Evolutionary conservation across 129 eudicot species (phyloP).

Genomic region (Chrysanthemum seticuspe): DNA sequence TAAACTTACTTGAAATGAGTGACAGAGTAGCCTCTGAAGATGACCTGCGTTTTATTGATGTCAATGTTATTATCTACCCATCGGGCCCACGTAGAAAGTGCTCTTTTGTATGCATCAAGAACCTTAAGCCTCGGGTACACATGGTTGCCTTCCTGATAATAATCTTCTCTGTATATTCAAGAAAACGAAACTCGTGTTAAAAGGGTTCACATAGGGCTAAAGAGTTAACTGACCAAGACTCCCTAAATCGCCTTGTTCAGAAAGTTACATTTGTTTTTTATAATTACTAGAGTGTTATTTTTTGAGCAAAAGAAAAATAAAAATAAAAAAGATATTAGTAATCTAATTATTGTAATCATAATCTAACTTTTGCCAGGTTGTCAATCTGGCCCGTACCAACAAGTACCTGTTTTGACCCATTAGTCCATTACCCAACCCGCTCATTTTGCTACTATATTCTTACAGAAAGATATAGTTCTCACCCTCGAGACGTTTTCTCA

Average conservation of each 20-base stretch:
- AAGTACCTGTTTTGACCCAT: not conserved
- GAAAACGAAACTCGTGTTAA: not conserved
- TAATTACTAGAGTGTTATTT: too few species aligned
- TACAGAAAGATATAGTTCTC: constrained; percentile 24
- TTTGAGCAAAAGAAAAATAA: too few species aligned
- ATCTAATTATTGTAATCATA: too few species aligned
- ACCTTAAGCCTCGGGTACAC: constrained; percentile 89
- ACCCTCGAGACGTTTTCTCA: constrained; percentile 96
- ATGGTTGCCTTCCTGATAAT: constrained; percentile 90
- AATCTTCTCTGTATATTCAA: constrained; percentile 64
- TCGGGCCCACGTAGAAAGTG: constrained; percentile 81
- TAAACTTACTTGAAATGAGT: constrained; percentile 80
- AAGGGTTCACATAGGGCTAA: too few species aligned
- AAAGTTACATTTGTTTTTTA: not conserved
- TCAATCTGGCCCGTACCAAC: not conserved
- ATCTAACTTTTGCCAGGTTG: too few species aligned
- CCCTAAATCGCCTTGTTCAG: not conserved
- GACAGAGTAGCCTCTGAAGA: constrained; percentile 89
- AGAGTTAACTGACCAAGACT: not conserved
- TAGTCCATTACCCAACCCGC: not conserved
- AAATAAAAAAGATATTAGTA: too few species aligned
- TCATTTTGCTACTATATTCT: not conserved
- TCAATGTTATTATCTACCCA: constrained; percentile 85
- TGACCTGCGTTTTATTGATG: constrained; percentile 55
- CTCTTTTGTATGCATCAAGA: constrained; percentile 80